Conservation (phyloP, 202 grass and related monocot genomes). For the Brachypodium distachyon region DNA sequence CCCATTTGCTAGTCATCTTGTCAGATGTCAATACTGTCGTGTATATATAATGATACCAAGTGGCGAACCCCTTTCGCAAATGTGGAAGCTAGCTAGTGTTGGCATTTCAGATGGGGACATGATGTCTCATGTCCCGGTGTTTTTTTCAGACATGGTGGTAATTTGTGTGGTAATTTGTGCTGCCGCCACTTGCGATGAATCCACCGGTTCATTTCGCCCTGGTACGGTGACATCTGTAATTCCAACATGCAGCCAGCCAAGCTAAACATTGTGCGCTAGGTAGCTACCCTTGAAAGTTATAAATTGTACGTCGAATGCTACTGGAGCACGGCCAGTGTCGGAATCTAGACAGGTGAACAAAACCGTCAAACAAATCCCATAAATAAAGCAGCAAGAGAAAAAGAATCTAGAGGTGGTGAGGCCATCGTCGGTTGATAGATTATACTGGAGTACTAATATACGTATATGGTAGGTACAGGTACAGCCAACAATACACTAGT, state of each 20-base stretch:
- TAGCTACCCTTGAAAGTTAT: too few relatives aligned
- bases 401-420: neutral
- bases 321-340: neutral
- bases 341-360: neutral
- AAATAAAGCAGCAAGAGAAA: neutral
- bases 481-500: neutral
- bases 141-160: neutral
- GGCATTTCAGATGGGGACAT: slow-evolving; percentile 34
- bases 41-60: neutral
- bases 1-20: slow-evolving; percentile 22
- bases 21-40: slow-evolving; percentile 20
- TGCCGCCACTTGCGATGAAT: slow-evolving; percentile 22
- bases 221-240: slow-evolving; percentile 18
- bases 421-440: neutral
- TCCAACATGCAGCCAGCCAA: neutral
- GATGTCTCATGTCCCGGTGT: neutral
- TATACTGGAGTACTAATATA: too few relatives aligned
- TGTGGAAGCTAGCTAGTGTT: slow-evolving; percentile 18
- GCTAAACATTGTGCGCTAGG: neutral
- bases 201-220: neutral
- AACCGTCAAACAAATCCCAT: neutral
- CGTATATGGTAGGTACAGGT: neutral
- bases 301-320: neutral
- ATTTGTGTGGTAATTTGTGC: too few relatives aligned
- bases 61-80: slow-evolving; percentile 7